These are phyloP conservation scores for Ogataea trehalophila DNA, from an alignment of 805 yeast genomes.

Conservation along the genomic window DNA sequence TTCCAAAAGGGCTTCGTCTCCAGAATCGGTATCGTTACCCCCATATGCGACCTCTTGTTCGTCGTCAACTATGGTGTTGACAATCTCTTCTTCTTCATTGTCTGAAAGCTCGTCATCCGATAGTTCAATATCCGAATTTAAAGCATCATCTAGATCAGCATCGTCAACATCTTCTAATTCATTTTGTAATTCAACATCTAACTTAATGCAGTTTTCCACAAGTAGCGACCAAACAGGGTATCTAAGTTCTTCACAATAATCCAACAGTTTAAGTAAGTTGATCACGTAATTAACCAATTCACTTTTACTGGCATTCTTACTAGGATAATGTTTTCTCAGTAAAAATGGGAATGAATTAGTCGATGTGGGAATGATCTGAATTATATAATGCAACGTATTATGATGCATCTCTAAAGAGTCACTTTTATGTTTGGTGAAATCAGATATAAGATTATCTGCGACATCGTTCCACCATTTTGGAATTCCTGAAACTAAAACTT, in stretches of 20 bases:
- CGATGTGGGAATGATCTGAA: conserved; percentile 78
- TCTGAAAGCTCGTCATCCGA: conserved; percentile 26
- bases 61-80: conserved; percentile 12
- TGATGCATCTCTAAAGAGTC: conserved; percentile 46
- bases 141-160: conserved; percentile 50
- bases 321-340: conserved; percentile 67
- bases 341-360: conserved; percentile 56
- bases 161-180: conserved; percentile 83
- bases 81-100: conserved; percentile 29
- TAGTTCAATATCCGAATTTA: conserved; percentile 27
- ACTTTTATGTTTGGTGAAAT: conserved; percentile 37
- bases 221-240: conserved; percentile 74
- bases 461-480: conserved; percentile 91
- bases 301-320: conserved; percentile 57
- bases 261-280: conserved; percentile 55
- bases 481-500: conserved; percentile 73
- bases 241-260: conserved; percentile 74
- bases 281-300: conserved; percentile 58
- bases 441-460: conserved; percentile 59
- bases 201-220: conserved; percentile 72
- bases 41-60: conserved; percentile 22
- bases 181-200: conserved; percentile 90
- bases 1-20: conserved; percentile 32
- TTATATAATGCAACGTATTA: conserved; percentile 54
- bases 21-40: conserved; percentile 26